These are phyloP conservation scores for Cordyceps javanica DNA, from an alignment of 2,329 filamentous ascomycete species.

Conservation along the genomic window DNA sequence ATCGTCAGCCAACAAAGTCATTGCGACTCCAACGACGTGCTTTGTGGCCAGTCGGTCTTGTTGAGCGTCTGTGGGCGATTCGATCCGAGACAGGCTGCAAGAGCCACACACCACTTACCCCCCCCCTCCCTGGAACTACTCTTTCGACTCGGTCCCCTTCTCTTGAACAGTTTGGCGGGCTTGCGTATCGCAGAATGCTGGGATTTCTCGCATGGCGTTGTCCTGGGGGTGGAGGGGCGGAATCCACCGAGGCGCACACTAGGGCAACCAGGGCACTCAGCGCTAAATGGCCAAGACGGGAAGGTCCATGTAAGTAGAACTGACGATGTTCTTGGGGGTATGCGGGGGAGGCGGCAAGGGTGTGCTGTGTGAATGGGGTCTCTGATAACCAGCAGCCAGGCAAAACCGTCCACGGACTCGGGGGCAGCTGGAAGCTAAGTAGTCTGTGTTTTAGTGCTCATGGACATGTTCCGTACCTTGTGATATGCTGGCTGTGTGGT, in stretches of 20 bases:
- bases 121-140: too few species aligned
- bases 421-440: neutral
- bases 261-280: neutral
- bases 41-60: too few species aligned
- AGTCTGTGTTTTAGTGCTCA: neutral
- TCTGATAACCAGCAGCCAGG: neutral
- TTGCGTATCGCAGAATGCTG: neutral
- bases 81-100: too few species aligned
- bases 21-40: too few species aligned
- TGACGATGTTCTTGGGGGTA: conserved; percentile 1
- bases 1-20: too few species aligned
- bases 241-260: conserved; percentile 3
- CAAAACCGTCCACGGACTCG: neutral
- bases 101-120: too few species aligned
- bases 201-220: neutral
- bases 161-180: too few species aligned
- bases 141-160: too few species aligned
- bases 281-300: neutral
- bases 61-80: too few species aligned
- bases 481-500: too few species aligned
- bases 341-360: conserved; percentile 10
- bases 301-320: neutral
- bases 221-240: neutral
- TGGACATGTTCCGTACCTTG: too few species aligned
- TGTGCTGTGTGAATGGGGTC: neutral